Conservation (phyloP, 2,329 filamentous ascomycete genomes). For the Diaporthe amygdali region DNA sequence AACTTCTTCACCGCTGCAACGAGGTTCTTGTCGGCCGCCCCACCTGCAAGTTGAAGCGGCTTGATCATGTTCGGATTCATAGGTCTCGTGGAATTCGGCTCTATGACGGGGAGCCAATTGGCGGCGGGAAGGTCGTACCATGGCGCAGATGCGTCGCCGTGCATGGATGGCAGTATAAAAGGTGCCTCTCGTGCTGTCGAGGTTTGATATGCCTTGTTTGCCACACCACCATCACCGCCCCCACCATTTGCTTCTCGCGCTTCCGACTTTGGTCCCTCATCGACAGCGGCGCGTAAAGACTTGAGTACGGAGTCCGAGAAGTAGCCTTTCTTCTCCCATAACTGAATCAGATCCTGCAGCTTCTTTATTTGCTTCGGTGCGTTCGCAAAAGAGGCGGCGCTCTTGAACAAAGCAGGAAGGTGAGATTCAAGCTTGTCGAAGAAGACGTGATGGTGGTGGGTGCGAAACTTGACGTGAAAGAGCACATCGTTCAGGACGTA, state of each 20-base stretch:
- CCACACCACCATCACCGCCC: slow-evolving; percentile 35
- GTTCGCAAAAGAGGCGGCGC: slow-evolving; percentile 61
- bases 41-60: slow-evolving; percentile 72
- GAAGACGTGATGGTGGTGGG: slow-evolving; percentile 54
- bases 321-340: slow-evolving; percentile 75
- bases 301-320: slow-evolving; percentile 59
- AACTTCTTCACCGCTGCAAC: slow-evolving; percentile 73
- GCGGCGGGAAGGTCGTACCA: slow-evolving; percentile 86
- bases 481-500: slow-evolving; percentile 82
- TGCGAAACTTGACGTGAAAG: slow-evolving; percentile 66
- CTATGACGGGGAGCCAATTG: slow-evolving; percentile 80
- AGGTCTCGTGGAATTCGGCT: slow-evolving; percentile 75
- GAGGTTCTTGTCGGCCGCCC: slow-evolving; percentile 70
- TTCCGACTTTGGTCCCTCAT: slow-evolving; percentile 42
- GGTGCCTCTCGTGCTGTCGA: slow-evolving; percentile 52
- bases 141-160: slow-evolving; percentile 74
- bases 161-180: slow-evolving; percentile 75
- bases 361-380: slow-evolving; percentile 71
- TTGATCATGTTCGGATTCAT: slow-evolving; percentile 75
- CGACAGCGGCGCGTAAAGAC: slow-evolving; percentile 64
- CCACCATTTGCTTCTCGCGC: neutral
- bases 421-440: slow-evolving; percentile 61
- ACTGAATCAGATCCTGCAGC: slow-evolving; percentile 64
- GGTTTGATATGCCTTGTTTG: slow-evolving; percentile 47
- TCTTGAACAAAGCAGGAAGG: slow-evolving; percentile 66